Evolutionary conservation across 2,329 filamentous ascomycete species (phyloP).

Genomic region (Sclerotinia subarctica): DNA sequence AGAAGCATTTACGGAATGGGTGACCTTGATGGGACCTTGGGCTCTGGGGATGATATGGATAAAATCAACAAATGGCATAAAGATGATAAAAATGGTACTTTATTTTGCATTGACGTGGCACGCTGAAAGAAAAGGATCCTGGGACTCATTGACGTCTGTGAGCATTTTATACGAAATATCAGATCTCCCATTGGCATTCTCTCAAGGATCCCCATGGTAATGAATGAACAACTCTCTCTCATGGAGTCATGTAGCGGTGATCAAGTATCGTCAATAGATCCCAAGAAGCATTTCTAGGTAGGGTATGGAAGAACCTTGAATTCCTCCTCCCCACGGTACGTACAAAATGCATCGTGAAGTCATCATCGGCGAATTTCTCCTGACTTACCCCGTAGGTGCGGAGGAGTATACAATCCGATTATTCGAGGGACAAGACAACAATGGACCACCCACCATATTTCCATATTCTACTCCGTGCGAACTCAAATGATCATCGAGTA

Average conservation of each 20-base stretch:
- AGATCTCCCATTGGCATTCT: not conserved
- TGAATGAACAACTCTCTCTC: not conserved
- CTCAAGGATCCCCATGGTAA: not conserved
- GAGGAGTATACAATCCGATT: too few species aligned
- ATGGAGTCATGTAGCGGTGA: not conserved
- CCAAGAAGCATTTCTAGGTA: not conserved
- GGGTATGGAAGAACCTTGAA: not conserved
- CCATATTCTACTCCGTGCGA: not conserved
- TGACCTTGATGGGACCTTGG: not conserved
- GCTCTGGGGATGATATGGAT: not conserved
- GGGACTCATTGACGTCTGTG: not conserved
- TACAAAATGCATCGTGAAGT: not conserved
- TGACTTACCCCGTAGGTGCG: not conserved
- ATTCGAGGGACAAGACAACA: not conserved
- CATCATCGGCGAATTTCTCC: not conserved
- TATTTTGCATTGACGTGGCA: conserved; percentile 18
- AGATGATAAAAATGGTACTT: conserved; percentile 1
- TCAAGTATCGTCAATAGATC: not conserved
- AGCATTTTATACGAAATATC: not conserved
- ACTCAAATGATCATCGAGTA: not conserved
- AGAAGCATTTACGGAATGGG: not conserved
- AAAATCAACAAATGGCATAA: conserved; percentile 8
- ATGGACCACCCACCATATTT: not conserved
- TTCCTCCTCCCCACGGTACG: too few species aligned
- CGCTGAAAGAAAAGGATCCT: not conserved